A percentile compares a stretch with the other conserved stretches of the same genome.
Conservation (phyloP, 768 basidiomycete genomes). For the Mycena olivaceomarginata region DNA sequence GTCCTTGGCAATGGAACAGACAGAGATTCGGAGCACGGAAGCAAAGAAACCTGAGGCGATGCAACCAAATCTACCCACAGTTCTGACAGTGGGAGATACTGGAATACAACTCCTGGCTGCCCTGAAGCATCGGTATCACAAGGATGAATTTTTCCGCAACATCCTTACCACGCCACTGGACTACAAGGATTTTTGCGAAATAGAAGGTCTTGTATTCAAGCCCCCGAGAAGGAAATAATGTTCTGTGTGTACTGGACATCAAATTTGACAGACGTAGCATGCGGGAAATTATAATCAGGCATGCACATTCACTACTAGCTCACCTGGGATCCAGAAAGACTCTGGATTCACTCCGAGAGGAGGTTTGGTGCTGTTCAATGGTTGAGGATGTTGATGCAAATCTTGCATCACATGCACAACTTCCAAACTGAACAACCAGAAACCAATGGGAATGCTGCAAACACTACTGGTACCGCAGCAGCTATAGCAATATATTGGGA, state of each 20-base stretch:
- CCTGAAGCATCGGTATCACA: not conserved
- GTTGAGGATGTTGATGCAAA: not conserved
- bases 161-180: not conserved
- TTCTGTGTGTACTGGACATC: not conserved
- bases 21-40: no score
- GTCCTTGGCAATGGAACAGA: no score
- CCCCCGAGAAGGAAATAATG: not conserved
- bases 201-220: not conserved
- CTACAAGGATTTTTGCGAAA: no score
- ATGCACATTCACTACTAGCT: not conserved
- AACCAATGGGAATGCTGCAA: not conserved
- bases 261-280: not conserved
- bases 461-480: not conserved
- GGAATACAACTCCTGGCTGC: not conserved
- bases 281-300: not conserved
- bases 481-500: not conserved
- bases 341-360: not conserved
- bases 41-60: no score
- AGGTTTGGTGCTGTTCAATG: not conserved
- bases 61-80: not conserved
- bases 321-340: not conserved
- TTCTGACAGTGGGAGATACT: not conserved
- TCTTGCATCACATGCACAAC: not conserved
- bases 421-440: not conserved
- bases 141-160: not conserved